Conservation (phyloP, 129 eudicot genomes). For the Smallanthus sonchifolius region DNA sequence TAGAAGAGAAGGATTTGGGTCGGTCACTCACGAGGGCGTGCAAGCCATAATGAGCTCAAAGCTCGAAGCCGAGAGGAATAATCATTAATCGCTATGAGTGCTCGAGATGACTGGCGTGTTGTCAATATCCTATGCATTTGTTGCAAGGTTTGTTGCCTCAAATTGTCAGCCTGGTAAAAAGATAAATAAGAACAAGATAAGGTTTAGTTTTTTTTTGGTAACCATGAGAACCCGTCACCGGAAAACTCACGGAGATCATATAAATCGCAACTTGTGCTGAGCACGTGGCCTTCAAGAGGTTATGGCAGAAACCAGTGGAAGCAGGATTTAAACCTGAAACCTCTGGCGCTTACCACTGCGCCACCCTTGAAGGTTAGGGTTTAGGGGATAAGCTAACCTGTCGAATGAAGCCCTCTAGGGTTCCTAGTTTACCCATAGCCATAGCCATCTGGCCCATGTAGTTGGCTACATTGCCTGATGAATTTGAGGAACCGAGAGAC, state of each 20-base stretch:
- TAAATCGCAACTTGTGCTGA: neutral
- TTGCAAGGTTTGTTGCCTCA: constrained; percentile 67
- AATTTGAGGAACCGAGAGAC: constrained; percentile 56
- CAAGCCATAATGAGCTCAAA: constrained; percentile 76
- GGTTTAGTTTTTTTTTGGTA: too few relatives aligned
- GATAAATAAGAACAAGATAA: neutral
- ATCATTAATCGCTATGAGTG: constrained; percentile 58
- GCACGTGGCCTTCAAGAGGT: too few relatives aligned
- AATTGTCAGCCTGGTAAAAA: constrained; percentile 63
- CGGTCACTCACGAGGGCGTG: constrained; percentile 63
- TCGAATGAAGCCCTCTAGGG: constrained; percentile 73
- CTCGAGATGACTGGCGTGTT: constrained; percentile 74
- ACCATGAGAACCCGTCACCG: too few relatives aligned
- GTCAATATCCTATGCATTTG: constrained; percentile 71
- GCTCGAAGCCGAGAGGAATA: constrained; percentile 72
- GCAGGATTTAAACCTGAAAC: too few relatives aligned
- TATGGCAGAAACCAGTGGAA: too few relatives aligned
- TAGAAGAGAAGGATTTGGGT: neutral
- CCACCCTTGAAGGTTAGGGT: too few relatives aligned
- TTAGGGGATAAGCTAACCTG: constrained; percentile 35
- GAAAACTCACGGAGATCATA: too few relatives aligned
- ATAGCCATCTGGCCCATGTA: constrained; percentile 86
- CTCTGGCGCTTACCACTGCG: too few relatives aligned
- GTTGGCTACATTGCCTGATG: constrained; percentile 68
- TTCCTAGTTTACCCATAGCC: constrained; percentile 82